Conservation (phyloP, 176 grass and related monocot genomes). For the Poa annua region DNA sequence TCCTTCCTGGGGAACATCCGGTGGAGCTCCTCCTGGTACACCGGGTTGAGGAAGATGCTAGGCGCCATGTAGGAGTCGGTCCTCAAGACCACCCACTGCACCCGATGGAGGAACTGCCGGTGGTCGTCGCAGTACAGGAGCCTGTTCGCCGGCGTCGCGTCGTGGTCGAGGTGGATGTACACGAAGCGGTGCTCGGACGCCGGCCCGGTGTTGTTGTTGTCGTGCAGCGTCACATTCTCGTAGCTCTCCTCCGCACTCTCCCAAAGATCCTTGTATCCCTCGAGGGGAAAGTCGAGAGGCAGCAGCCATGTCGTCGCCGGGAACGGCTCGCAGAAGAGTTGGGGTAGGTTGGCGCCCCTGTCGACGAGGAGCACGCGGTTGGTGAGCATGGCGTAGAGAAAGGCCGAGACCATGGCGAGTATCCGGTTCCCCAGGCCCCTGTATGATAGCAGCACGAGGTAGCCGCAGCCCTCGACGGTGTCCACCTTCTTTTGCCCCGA, state of each 20-base stretch:
- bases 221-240: background rate
- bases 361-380: conserved; percentile 63
- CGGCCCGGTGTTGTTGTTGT: background rate
- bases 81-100: conserved; percentile 56
- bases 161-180: conserved; percentile 50
- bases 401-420: conserved; percentile 51
- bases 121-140: conserved; percentile 63
- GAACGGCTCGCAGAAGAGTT: conserved; percentile 70
- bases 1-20: conserved; percentile 57
- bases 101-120: conserved; percentile 42
- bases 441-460: conserved; percentile 51
- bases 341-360: conserved; percentile 25
- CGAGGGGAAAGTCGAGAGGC: conserved; percentile 46
- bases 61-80: conserved; percentile 66
- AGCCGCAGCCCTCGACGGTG: conserved; percentile 46
- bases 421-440: conserved; percentile 61
- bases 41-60: conserved; percentile 47
- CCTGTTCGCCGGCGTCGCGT: conserved; percentile 21
- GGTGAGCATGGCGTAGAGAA: conserved; percentile 72
- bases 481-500: conserved; percentile 16
- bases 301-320: conserved; percentile 59
- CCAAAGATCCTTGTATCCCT: background rate
- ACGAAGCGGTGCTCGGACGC: background rate
- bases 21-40: conserved; percentile 48
- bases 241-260: background rate